These are phyloP conservation scores for Rosa persica DNA, from an alignment of 306 rosid genomes.

Conservation along the genomic window DNA sequence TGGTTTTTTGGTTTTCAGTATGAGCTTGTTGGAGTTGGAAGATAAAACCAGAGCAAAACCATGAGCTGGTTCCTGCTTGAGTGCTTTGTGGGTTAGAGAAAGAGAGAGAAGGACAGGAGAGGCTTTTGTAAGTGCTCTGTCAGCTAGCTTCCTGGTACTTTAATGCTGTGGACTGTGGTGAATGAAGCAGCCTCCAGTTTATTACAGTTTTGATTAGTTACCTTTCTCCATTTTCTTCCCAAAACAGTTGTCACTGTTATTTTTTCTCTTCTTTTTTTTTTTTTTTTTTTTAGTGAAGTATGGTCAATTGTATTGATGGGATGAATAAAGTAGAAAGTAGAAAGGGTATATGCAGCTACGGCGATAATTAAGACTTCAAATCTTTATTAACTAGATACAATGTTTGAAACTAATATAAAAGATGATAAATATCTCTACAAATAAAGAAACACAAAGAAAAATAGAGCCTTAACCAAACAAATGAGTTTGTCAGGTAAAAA, in stretches of 20 bases:
- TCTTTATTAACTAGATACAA: no score
- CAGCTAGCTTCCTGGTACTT: constrained; percentile 10
- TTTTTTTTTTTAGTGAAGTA: no score
- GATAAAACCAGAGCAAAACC: constrained; percentile 5
- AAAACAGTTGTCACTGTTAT: not conserved
- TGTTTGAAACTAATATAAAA: no score
- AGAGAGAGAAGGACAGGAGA: not conserved
- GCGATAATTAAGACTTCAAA: no score
- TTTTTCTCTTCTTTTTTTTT: not conserved
- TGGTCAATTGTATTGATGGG: no score
- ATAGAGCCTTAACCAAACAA: no score
- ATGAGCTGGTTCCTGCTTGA: constrained; percentile 18
- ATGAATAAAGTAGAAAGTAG: no score
- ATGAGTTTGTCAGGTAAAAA: no score
- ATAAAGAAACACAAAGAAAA: no score
- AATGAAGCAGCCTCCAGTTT: not conserved
- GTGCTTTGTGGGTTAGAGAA: constrained; percentile 19
- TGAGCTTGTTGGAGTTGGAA: constrained; percentile 3
- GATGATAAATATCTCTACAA: no score
- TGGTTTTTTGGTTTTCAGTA: not conserved
- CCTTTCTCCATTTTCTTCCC: not conserved
- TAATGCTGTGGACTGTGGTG: constrained; percentile 17
- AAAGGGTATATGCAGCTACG: no score
- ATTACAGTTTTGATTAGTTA: constrained; percentile 14
- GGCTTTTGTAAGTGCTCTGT: not conserved